phyloP scores from a whole-genome alignment of 495 filamentous ascomycete species.

The Hypomontagnella monticulosa region DNA sequence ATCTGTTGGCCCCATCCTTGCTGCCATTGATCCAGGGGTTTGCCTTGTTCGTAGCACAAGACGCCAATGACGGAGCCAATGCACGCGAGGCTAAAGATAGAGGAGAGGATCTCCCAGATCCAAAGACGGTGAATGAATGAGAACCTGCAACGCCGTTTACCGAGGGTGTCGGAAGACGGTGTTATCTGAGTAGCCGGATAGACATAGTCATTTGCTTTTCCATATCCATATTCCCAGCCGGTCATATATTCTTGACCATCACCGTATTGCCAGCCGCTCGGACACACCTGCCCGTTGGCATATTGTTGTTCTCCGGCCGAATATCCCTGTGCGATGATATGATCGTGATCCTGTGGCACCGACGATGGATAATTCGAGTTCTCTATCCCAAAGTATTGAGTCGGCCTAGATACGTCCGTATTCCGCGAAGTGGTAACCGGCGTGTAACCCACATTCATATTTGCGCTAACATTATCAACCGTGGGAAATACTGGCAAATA shows the following conservation, averaged over 20 bases:
- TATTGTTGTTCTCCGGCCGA: neutral
- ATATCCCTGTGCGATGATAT: neutral
- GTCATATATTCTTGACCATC: neutral
- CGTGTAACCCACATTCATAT: neutral
- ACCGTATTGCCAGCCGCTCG: too few relatives aligned
- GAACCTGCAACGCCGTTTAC: neutral
- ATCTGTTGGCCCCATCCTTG: neutral
- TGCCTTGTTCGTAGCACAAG: neutral
- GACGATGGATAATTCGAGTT: neutral
- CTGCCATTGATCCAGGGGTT: slow-evolving; percentile 2
- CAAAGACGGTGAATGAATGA: neutral
- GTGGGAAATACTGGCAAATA: neutral
- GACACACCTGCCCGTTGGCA: neutral
- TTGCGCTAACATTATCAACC: neutral
- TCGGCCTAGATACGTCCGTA: neutral
- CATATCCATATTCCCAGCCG: neutral
- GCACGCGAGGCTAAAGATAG: neutral
- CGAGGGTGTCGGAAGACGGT: neutral
- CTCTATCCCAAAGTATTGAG: neutral
- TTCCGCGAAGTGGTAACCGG: neutral
- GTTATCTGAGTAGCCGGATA: neutral
- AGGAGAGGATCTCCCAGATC: neutral
- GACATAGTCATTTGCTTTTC: neutral
- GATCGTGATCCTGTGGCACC: neutral
- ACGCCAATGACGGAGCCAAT: neutral